Conservation (phyloP, 208 protist genomes). For the Plasmodiophora brassicae region DNA sequence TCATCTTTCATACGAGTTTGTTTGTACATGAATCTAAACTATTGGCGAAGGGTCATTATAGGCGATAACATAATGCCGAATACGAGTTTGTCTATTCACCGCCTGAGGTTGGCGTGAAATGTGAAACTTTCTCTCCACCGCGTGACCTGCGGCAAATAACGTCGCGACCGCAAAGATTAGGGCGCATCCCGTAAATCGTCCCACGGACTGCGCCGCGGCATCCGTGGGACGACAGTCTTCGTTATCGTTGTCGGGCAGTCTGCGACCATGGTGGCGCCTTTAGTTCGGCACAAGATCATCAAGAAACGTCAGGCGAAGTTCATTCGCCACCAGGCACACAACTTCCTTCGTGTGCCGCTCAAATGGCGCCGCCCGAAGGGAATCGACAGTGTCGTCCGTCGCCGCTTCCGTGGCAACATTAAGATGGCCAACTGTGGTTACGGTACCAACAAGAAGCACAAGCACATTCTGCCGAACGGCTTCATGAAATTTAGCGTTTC, state of each 20-base stretch:
- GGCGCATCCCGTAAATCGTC: too few species aligned
- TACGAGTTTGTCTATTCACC: too few species aligned
- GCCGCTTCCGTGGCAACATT: constrained; percentile 91
- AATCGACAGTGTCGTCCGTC: constrained; percentile 95
- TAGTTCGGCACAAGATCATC: constrained; percentile 44
- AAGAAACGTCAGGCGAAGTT: constrained; percentile 53
- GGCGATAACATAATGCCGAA: too few species aligned
- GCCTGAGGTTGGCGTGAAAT: too few species aligned
- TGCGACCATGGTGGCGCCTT: constrained; percentile 22
- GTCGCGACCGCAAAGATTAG: too few species aligned
- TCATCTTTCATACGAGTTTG: too few species aligned
- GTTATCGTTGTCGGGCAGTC: background rate
- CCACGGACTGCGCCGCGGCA: background rate
- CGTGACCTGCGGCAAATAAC: too few species aligned
- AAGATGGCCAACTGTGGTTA: constrained; percentile 96
- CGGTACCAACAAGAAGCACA: constrained; percentile 89
- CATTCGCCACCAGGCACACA: constrained; percentile 50
- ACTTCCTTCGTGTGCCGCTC: constrained; percentile 38
- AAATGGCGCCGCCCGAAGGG: constrained; percentile 94
- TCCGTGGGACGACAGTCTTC: background rate
- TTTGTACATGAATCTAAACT: too few species aligned
- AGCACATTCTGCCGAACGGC: constrained; percentile 88
- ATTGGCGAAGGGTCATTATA: too few species aligned
- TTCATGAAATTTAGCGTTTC: constrained; percentile 92
- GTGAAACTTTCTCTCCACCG: too few species aligned